phyloP scores from a whole-genome alignment of 768 basidiomycete genomes.

The Lentinula detonsa region DNA sequence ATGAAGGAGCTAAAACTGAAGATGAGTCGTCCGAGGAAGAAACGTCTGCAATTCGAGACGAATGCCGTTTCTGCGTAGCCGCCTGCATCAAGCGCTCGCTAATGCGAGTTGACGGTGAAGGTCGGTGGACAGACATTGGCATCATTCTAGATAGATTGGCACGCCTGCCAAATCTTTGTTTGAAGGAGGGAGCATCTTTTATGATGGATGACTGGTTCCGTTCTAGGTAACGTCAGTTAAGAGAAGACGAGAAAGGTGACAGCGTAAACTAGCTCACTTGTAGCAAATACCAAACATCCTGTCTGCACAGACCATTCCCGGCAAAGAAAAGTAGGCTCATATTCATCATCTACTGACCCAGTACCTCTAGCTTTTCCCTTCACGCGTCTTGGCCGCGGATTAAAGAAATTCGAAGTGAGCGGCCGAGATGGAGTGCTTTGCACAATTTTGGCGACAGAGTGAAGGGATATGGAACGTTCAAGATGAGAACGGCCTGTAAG shows the following conservation, averaged over 20 bases:
- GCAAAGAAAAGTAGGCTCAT: slow-evolving; percentile 25
- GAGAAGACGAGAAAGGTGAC: background rate
- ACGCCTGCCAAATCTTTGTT: background rate
- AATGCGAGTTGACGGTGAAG: background rate
- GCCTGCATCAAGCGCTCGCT: background rate
- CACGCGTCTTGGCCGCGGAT: slow-evolving; percentile 41
- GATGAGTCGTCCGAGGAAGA: background rate
- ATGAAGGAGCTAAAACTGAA: background rate
- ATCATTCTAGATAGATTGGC: background rate
- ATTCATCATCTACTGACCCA: slow-evolving; percentile 20
- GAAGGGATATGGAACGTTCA: slow-evolving; percentile 19
- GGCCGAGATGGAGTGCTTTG: slow-evolving; percentile 21
- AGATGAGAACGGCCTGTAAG: slow-evolving; percentile 28
- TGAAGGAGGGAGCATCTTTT: background rate
- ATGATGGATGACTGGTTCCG: background rate
- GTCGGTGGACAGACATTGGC: background rate
- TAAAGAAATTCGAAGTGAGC: slow-evolving; percentile 46
- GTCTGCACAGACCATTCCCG: slow-evolving; percentile 42
- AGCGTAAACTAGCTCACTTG: slow-evolving; percentile 27
- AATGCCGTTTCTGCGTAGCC: slow-evolving; percentile 16
- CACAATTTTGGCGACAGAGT: slow-evolving; percentile 22
- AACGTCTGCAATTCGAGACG: slow-evolving; percentile 16
- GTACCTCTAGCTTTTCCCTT: slow-evolving; percentile 50
- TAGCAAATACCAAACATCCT: slow-evolving; percentile 39
- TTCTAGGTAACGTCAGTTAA: background rate